These are phyloP conservation scores for Linnemannia exigua DNA, from an alignment of 192 early-diverging fungal species.

Conservation along the genomic window DNA sequence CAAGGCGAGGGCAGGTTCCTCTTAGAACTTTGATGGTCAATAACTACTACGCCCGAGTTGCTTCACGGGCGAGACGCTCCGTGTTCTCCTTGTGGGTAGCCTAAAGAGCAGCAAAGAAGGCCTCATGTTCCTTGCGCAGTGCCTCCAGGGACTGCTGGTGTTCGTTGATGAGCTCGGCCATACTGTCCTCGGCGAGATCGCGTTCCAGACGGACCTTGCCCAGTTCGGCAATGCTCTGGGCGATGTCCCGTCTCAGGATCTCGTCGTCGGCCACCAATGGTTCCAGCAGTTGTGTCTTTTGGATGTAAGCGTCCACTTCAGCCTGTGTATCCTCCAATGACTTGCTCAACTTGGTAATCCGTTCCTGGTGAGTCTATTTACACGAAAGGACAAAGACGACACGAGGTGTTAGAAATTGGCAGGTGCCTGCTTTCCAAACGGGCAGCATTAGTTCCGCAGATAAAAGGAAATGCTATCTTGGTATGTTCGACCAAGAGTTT, in stretches of 20 bases:
- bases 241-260: conserved; percentile 39
- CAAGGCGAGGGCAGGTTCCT: conserved; percentile 26
- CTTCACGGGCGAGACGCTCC: conserved; percentile 30
- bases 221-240: conserved; percentile 41
- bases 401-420: not conserved
- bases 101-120: conserved; percentile 17
- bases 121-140: conserved; percentile 41
- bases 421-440: not conserved
- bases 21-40: conserved; percentile 24
- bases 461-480: conserved; percentile 9
- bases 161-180: conserved; percentile 50
- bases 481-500: conserved; percentile 21
- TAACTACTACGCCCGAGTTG: conserved; percentile 30
- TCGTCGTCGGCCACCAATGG: conserved; percentile 52
- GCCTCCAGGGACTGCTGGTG: conserved; percentile 37
- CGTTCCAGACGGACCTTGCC: conserved; percentile 41
- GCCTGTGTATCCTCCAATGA: conserved; percentile 33
- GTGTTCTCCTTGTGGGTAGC: conserved; percentile 24
- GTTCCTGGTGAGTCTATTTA: conserved; percentile 20
- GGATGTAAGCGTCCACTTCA: conserved; percentile 43
- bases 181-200: conserved; percentile 46
- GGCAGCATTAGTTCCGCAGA: not conserved
- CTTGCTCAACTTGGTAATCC: conserved; percentile 26
- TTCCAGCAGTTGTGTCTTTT: conserved; percentile 47
- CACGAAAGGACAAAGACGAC: not conserved